Percentiles rank a stretch among this genome's conserved stretches.
phyloP scores from a whole-genome alignment of 176 grass and related monocot genomes.

The Aegilops longissima region DNA sequence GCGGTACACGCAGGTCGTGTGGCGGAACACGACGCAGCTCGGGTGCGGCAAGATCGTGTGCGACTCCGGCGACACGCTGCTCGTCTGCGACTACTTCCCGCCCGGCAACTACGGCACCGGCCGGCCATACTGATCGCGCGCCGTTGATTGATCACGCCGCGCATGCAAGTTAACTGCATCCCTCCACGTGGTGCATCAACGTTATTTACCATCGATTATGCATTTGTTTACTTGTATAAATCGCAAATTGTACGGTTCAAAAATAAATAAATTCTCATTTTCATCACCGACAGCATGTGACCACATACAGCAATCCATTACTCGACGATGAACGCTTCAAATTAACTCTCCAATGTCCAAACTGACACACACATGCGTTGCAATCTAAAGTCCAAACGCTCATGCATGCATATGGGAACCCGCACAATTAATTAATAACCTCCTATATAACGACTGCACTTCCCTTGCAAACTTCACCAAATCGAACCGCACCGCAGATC shows the following conservation, averaged over 20 bases:
- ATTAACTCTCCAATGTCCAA: not conserved
- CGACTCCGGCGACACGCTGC: slow-evolving; percentile 40
- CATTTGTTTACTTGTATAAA: not conserved
- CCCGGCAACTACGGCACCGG: slow-evolving; percentile 53
- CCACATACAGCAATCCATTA: not conserved
- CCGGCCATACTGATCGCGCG: slow-evolving; percentile 33
- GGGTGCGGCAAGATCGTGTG: slow-evolving; percentile 53
- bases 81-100: slow-evolving; percentile 74
- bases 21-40: slow-evolving; percentile 42
- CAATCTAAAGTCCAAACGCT: not conserved
- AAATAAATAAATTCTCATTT: not conserved
- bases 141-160: not conserved
- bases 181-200: not conserved
- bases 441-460: not conserved
- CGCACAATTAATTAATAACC: not conserved
- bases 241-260: not conserved
- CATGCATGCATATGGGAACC: not conserved
- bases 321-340: not conserved
- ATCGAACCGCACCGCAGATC: not conserved
- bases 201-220: not conserved
- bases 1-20: slow-evolving; percentile 54
- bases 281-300: not conserved
- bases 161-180: not conserved
- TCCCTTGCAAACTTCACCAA: not conserved
- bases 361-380: not conserved